phyloP scores from a whole-genome alignment of 768 basidiomycete species.

The Pilatotrama ljubarskyi region DNA sequence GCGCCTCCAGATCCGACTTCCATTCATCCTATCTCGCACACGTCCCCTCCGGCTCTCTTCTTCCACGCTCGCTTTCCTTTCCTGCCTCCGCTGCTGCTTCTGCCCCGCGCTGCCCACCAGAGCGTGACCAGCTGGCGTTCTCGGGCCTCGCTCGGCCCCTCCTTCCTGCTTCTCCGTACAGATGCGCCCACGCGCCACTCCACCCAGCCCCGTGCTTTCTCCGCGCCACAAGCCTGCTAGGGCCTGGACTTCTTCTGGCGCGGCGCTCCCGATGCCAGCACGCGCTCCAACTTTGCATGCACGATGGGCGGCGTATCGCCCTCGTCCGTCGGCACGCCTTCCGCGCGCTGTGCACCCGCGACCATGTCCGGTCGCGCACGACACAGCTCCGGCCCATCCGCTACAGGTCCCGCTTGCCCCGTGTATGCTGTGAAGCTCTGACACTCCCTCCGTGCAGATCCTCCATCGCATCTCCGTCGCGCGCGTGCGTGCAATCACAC shows the following conservation, averaged over 20 bases:
- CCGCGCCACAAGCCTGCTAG: neutral
- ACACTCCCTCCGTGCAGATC: neutral
- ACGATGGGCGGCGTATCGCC: neutral
- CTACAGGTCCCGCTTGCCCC: neutral
- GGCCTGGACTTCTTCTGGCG: neutral
- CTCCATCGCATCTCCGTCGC: neutral
- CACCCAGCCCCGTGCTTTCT: neutral
- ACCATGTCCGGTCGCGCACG: neutral
- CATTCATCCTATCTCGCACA: neutral
- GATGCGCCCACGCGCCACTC: neutral
- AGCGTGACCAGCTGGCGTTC: neutral
- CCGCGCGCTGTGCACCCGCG: neutral
- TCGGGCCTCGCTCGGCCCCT: neutral
- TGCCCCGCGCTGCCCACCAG: neutral
- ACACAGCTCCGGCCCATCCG: slow-evolving; percentile 1
- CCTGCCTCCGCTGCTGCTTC: no score
- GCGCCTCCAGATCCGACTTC: neutral
- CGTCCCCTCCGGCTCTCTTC: neutral
- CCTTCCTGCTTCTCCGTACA: neutral
- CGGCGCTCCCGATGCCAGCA: neutral
- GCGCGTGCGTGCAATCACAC: neutral
- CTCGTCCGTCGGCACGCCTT: neutral
- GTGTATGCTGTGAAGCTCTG: neutral
- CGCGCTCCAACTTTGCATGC: neutral
- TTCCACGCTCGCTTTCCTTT: neutral